phyloP scores from a whole-genome alignment of 306 rosid genomes.

The Lithocarpus polystachyus region DNA sequence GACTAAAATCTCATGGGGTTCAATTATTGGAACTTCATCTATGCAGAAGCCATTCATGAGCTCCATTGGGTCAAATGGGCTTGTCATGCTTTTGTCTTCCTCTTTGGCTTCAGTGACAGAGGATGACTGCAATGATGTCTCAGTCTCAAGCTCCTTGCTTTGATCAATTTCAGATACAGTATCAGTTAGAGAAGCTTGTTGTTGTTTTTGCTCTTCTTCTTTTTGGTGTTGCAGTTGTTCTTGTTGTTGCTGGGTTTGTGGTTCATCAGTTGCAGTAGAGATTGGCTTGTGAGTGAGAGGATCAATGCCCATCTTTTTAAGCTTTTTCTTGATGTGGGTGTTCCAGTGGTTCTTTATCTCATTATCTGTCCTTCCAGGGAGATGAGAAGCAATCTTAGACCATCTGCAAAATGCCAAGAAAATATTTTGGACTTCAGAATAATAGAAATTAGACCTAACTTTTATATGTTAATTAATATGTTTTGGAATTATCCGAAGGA shows the following conservation, averaged over 20 bases:
- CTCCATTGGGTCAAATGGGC: constrained; percentile 37
- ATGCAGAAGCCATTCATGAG: constrained; percentile 42
- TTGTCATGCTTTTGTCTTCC: constrained; percentile 32
- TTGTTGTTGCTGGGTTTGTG: constrained; percentile 25
- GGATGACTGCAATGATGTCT: constrained; percentile 34
- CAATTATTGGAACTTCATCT: constrained; percentile 65
- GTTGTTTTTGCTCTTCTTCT: constrained; percentile 12
- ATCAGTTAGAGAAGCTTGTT: constrained; percentile 9
- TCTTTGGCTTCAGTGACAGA: constrained; percentile 32
- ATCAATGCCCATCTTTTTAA: constrained; percentile 74
- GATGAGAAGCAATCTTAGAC: constrained; percentile 80
- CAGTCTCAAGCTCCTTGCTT: constrained; percentile 28
- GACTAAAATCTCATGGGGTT: constrained; percentile 37
- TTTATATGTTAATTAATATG: neutral
- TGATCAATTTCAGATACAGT: constrained; percentile 19
- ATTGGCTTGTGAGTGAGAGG: constrained; percentile 67
- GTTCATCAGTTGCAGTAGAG: constrained; percentile 28
- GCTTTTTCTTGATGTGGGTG: constrained; percentile 78
- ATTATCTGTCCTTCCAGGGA: constrained; percentile 81
- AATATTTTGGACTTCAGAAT: neutral
- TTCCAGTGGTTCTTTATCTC: constrained; percentile 84
- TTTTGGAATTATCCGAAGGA: constrained; percentile 20
- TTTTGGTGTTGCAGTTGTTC: neutral
- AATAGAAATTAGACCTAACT: neutral
- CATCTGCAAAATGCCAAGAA: constrained; percentile 35